Percentiles rank a stretch among this genome's conserved stretches.
phyloP scores from a whole-genome alignment of 495 filamentous ascomycete genomes.

The Penicillium paxilli region DNA sequence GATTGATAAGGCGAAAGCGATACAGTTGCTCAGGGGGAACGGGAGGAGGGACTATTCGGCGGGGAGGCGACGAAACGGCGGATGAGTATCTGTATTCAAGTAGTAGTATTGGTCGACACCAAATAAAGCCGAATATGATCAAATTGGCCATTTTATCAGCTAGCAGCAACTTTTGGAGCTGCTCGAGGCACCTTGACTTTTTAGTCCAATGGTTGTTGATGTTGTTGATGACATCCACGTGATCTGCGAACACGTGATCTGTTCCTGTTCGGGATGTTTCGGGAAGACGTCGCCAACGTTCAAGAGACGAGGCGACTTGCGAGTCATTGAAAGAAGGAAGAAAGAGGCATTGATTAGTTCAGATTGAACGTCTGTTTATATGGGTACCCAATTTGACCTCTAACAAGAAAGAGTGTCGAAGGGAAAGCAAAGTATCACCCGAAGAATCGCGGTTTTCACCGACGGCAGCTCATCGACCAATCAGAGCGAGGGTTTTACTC shows the following conservation, averaged over 20 bases:
- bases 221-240: neutral
- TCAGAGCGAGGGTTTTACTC: conserved; percentile 41
- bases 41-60: no score
- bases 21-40: no score
- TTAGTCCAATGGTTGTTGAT: neutral
- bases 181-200: no score
- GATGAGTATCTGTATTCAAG: no score
- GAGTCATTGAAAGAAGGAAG: neutral
- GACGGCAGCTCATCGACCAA: conserved; percentile 37
- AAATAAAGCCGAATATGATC: no score
- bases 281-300: no score
- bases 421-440: conserved; percentile 2
- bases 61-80: no score
- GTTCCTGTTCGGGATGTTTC: neutral
- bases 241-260: neutral
- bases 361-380: neutral
- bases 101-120: no score
- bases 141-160: no score
- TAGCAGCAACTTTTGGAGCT: no score
- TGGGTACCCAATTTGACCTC: neutral
- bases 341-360: neutral
- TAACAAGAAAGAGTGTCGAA: neutral
- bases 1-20: no score
- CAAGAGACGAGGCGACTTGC: neutral
- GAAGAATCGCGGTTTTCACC: conserved; percentile 44